phyloP scores from a whole-genome alignment of 1,284 basidiomycete species.

The Hymenochaete sp. region DNA sequence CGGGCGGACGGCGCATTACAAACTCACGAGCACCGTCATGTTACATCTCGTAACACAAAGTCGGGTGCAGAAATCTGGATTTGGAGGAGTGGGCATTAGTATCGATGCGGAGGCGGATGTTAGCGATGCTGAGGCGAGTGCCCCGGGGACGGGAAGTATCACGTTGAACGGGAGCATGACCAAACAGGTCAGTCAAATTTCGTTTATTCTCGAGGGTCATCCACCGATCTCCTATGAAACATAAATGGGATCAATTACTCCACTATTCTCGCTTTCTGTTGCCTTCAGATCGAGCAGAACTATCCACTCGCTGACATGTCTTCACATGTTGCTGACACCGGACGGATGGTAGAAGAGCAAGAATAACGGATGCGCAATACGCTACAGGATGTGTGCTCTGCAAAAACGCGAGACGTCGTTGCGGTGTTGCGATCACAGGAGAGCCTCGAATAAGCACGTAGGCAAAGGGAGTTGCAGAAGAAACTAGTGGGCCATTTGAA shows the following conservation, averaged over 20 bases:
- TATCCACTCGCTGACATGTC: constrained; percentile 67
- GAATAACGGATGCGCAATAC: constrained; percentile 98
- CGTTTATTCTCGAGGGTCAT: constrained; percentile 2
- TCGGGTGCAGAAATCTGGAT: constrained; percentile 24
- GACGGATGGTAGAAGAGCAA: constrained; percentile 95
- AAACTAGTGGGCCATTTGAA: constrained; percentile 95
- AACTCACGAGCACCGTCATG: constrained; percentile 96
- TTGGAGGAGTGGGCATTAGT: constrained; percentile 33
- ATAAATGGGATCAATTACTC: too few species aligned
- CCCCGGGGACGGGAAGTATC: constrained; percentile 59
- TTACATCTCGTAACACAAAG: constrained; percentile 76
- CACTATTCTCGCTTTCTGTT: constrained; percentile 5
- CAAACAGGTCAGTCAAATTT: constrained; percentile 60
- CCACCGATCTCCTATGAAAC: too few species aligned
- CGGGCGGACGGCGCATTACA: constrained; percentile 89
- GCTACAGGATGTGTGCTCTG: constrained; percentile 96
- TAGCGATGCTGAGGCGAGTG: constrained; percentile 25
- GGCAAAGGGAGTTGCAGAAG: constrained; percentile 82
- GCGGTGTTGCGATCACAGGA: constrained; percentile 84
- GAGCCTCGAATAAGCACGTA: constrained; percentile 75
- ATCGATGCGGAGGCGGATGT: constrained; percentile 32
- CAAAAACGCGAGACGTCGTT: constrained; percentile 93
- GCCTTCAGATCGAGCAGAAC: constrained; percentile 73
- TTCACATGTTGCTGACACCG: constrained; percentile 88
- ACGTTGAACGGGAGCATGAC: constrained; percentile 94